phyloP scores from a whole-genome alignment of 2,329 filamentous ascomycete species.

The Cordyceps militaris region DNA sequence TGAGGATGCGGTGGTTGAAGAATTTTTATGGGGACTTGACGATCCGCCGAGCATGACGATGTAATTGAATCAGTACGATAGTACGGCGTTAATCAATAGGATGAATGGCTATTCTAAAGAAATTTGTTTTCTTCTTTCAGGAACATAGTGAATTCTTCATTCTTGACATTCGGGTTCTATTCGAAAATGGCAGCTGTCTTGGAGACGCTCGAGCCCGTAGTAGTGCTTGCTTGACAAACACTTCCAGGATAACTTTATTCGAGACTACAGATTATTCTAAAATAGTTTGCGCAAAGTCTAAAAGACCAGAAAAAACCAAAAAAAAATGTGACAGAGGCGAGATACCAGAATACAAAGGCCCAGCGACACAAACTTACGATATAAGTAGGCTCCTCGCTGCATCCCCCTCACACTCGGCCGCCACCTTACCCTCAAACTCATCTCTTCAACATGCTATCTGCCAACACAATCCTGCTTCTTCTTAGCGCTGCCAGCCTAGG shows the following conservation, averaged over 20 bases:
- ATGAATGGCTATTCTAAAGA: too few species aligned
- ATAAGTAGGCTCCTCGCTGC: background rate
- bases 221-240: too few species aligned
- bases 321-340: background rate
- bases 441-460: background rate
- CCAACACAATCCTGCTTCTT: background rate
- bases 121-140: too few species aligned
- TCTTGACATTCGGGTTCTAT: too few species aligned
- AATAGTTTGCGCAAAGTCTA: too few species aligned
- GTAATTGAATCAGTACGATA: too few species aligned
- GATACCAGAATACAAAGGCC: background rate
- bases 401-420: background rate
- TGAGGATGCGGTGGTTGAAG: background rate
- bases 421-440: background rate
- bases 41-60: background rate
- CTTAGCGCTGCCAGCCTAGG: background rate
- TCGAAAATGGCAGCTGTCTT: too few species aligned
- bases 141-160: background rate
- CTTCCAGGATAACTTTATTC: too few species aligned
- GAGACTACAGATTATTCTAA: too few species aligned
- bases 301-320: too few species aligned
- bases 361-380: background rate
- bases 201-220: too few species aligned
- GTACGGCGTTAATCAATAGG: too few species aligned
- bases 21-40: conserved; percentile 9